Evolutionary conservation across 768 basidiomycete genomes (phyloP).

Genomic region (Amanita jacksonii): DNA sequence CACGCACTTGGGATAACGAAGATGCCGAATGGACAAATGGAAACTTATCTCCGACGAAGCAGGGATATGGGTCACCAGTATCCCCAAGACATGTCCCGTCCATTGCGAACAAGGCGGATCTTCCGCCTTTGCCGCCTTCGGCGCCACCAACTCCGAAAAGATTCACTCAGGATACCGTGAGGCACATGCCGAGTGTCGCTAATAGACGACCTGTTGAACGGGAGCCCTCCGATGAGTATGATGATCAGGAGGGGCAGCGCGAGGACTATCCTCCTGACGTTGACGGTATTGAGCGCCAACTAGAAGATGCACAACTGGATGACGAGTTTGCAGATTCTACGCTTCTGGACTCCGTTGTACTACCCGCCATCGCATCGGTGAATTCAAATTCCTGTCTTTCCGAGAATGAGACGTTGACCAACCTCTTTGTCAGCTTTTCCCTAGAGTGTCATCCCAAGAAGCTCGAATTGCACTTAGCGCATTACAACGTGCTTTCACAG

Average conservation of each 20-base stretch:
- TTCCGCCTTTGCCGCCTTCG: slow-evolving; percentile 47
- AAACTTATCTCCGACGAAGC: no score
- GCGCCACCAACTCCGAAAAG: slow-evolving; percentile 28
- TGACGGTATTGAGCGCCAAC: slow-evolving; percentile 37
- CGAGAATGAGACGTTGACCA: slow-evolving; percentile 1
- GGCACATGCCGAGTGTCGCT: slow-evolving; percentile 34
- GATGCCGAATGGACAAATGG: slow-evolving; percentile 37
- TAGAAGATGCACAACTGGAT: slow-evolving; percentile 37
- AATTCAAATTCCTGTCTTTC: slow-evolving; percentile 19
- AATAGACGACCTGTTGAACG: slow-evolving; percentile 22
- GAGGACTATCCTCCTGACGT: slow-evolving; percentile 37
- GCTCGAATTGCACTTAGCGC: slow-evolving; percentile 78
- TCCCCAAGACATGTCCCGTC: slow-evolving; percentile 27
- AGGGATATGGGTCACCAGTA: slow-evolving; percentile 21
- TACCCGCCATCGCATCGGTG: slow-evolving; percentile 95
- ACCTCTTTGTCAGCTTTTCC: slow-evolving; percentile 56
- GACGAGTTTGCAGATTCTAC: slow-evolving; percentile 67
- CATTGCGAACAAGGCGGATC: slow-evolving; percentile 43
- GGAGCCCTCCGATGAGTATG: slow-evolving; percentile 54
- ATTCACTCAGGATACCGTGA: slow-evolving; percentile 60
- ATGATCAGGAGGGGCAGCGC: slow-evolving; percentile 54
- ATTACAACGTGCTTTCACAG: slow-evolving; percentile 86
- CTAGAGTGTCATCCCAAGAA: slow-evolving; percentile 88
- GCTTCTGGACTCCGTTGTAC: slow-evolving; percentile 93
- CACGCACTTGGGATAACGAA: slow-evolving; percentile 76